Evolutionary conservation across 345 rosid species (phyloP).

Genomic region (Ceriops tagal): DNA sequence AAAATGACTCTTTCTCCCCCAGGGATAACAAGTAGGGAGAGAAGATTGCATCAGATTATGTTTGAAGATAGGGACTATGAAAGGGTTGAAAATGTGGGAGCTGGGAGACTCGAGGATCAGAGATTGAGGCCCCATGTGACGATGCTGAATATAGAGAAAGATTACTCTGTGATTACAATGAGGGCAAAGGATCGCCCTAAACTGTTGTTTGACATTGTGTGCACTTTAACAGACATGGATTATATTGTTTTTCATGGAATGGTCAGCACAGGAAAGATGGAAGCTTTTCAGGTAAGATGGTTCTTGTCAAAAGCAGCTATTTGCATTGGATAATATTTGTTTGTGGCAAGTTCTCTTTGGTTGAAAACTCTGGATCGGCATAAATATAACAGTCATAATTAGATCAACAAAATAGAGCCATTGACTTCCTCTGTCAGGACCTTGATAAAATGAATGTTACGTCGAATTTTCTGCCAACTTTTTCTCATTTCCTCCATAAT

Average conservation of each 20-base stretch:
- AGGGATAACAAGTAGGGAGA: constrained; percentile 53
- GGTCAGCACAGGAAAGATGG: constrained; percentile 63
- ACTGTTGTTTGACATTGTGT: constrained; percentile 73
- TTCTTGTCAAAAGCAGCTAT: constrained; percentile 2
- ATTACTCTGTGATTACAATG: constrained; percentile 78
- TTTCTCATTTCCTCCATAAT: constrained; percentile 1
- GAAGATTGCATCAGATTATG: constrained; percentile 95
- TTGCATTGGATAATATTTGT: not conserved
- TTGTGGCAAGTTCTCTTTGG: not conserved
- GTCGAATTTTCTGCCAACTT: not conserved
- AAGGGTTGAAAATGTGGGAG: constrained; percentile 42
- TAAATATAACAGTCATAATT: not conserved
- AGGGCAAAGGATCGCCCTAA: constrained; percentile 83
- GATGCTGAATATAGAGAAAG: constrained; percentile 66
- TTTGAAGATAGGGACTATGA: constrained; percentile 89
- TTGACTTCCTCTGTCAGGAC: not conserved
- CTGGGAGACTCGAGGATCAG: constrained; percentile 32
- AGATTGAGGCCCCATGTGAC: constrained; percentile 61
- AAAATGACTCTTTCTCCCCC: constrained; percentile 62
- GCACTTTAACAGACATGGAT: constrained; percentile 93
- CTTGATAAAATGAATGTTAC: too few relatives aligned
- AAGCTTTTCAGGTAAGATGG: constrained; percentile 75
- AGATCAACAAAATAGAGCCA: not conserved
- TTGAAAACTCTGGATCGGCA: not conserved
- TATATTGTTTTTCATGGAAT: constrained; percentile 87